Evolutionary conservation across 345 rosid genomes (phyloP).

Genomic region (Odontarrhena argentea): DNA sequence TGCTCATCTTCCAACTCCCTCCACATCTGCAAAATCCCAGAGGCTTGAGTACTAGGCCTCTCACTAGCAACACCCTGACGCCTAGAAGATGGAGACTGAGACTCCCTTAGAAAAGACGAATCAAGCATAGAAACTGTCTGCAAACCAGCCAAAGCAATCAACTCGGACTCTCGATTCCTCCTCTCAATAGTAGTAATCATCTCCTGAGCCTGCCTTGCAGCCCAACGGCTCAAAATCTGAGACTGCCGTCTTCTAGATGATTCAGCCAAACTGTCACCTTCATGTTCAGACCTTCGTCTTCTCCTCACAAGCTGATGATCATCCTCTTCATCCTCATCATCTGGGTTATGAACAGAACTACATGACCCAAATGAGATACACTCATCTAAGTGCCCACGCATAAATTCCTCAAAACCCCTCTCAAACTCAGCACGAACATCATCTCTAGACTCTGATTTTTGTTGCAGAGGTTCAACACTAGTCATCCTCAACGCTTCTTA

Average conservation of each 20-base stretch:
- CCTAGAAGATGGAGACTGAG: conserved; percentile 72
- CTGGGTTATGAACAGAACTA: conserved; percentile 66
- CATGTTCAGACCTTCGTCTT: conserved; percentile 83
- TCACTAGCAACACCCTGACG: conserved; percentile 68
- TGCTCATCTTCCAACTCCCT: conserved; percentile 99
- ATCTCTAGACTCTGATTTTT: conserved; percentile 71
- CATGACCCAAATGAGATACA: conserved; percentile 86
- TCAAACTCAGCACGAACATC: conserved; percentile 65
- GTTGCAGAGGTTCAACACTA: conserved; percentile 70
- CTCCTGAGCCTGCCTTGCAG: conserved; percentile 97
- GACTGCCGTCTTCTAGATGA: conserved; percentile 91
- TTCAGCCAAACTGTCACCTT: conserved; percentile 90
- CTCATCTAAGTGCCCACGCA: conserved; percentile 88
- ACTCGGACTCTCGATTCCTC: conserved; percentile 91
- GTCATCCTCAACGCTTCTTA: conserved; percentile 58
- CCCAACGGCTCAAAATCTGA: conserved; percentile 83
- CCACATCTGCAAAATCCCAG: conserved; percentile 95
- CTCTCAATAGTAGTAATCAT: conserved; percentile 97
- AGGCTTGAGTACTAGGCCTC: conserved; percentile 86
- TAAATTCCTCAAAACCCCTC: conserved; percentile 79
- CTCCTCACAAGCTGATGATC: conserved; percentile 84
- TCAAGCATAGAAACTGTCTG: conserved; percentile 97
- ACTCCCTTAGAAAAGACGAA: conserved; percentile 89
- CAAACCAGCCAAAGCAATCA: conserved; percentile 94
- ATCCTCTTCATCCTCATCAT: conserved; percentile 77